Evolutionary conservation across 257 asterid species (phyloP).

Genomic region (Lantana camara): DNA sequence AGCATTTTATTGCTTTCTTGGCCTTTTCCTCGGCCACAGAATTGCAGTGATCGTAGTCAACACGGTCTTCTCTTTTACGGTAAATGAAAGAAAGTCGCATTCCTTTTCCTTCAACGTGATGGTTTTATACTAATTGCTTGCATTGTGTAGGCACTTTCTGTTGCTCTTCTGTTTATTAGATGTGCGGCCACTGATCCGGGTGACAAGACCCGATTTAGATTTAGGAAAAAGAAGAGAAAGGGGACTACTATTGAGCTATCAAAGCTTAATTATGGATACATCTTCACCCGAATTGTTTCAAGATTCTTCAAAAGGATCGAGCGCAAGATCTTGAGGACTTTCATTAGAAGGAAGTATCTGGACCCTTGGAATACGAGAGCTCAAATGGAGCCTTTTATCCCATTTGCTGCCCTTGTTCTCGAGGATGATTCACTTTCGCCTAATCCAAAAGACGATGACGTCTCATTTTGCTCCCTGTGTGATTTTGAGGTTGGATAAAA

Average conservation of each 20-base stretch:
- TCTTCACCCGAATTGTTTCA: constrained; percentile 49
- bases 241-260: constrained; percentile 29
- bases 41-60: constrained; percentile 65
- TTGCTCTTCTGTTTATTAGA: constrained; percentile 70
- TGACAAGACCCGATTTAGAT: constrained; percentile 70
- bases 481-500: constrained; percentile 88
- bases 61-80: constrained; percentile 62
- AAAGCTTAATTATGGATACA: constrained; percentile 43
- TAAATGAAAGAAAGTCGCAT: constrained; percentile 29
- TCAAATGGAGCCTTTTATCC: constrained; percentile 70
- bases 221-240: constrained; percentile 56
- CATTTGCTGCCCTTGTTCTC: constrained; percentile 68
- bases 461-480: constrained; percentile 87
- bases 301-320: constrained; percentile 74
- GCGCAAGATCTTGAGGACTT: constrained; percentile 69
- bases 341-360: constrained; percentile 81
- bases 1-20: constrained; percentile 78
- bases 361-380: constrained; percentile 60
- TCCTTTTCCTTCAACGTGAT: not conserved
- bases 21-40: constrained; percentile 74
- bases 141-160: constrained; percentile 58
- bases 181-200: constrained; percentile 85
- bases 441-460: constrained; percentile 55
- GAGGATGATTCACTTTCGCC: constrained; percentile 66
- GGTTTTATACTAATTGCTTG: not conserved